phyloP scores from a whole-genome alignment of 164 flowering plant species.

The Santalum album region DNA sequence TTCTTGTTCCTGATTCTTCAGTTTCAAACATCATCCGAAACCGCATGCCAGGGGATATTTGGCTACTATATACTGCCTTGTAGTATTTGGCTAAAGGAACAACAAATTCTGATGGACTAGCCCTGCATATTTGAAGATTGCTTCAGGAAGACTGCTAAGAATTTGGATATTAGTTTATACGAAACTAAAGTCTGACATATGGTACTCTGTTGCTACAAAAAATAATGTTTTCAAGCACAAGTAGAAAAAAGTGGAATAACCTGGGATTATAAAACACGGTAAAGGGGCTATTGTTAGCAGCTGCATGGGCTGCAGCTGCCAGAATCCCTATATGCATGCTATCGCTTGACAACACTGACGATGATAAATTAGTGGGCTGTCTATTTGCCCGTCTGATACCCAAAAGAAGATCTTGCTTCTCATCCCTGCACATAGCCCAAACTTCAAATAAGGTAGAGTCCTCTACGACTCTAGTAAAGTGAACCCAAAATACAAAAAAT shows the following conservation, averaged over 20 bases:
- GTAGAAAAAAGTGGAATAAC: conserved; percentile 18
- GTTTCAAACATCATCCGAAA: conserved; percentile 99
- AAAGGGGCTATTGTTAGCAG: conserved; percentile 87
- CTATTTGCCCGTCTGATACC: conserved; percentile 89
- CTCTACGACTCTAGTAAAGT: too few relatives aligned
- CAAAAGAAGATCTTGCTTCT: conserved; percentile 84
- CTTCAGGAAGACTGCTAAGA: not conserved
- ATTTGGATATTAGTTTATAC: not conserved
- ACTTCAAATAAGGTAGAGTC: too few relatives aligned
- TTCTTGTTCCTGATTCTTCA: conserved; percentile 92
- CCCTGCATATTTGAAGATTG: conserved; percentile 34
- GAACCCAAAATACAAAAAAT: not conserved
- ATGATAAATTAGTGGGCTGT: conserved; percentile 77
- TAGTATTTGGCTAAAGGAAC: conserved; percentile 92
- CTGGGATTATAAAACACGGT: conserved; percentile 90
- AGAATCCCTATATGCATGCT: conserved; percentile 99
- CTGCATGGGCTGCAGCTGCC: conserved; percentile 98
- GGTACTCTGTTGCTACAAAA: not conserved
- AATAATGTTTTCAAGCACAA: not conserved
- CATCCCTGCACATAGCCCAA: conserved; percentile 54
- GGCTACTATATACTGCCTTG: conserved; percentile 71
- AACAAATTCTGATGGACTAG: conserved; percentile 98
- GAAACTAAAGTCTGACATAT: not conserved
- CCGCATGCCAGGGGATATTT: conserved; percentile 94
- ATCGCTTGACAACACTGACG: conserved; percentile 94